Evolutionary conservation across 768 basidiomycete species (phyloP), one percentile per base, ranked within the genome.

Genomic region (Tylopilus felleus): DNA sequence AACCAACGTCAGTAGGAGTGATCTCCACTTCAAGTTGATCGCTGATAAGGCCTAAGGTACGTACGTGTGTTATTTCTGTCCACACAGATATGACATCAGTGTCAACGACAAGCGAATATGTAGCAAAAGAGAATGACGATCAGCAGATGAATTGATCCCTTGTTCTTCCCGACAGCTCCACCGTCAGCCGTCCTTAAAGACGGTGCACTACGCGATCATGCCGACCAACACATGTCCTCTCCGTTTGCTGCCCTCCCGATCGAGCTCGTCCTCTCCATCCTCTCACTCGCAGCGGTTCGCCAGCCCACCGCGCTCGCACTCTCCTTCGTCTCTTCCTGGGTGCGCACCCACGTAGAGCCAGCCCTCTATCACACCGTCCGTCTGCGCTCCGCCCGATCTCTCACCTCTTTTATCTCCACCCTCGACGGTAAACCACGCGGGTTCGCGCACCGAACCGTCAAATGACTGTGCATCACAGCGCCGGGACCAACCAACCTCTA

Each of bases 251-350:
- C 39, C 35, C 57, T 75, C 23, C 75, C 73, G 7, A 45, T 60
- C 43, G 74, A 76, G 53, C 36, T 52, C 41, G 42, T 76, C 17
- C 66, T 70, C 22, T 62, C 66, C 47, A 60, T 77, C 52, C 57
- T 76, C 61, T 70, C 71, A 45, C 65, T 71, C 47, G 74, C 73
- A 29, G 73, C 75, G 14, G 14, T 22, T 14, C 49, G 39, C 28
- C 43, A 51, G 17, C 43, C 49, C 5, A 51, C 41, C 13, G 53
- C 53, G 2, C 42, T 55, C 12, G 42, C 28, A 0, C 49, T 39
- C 28, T 31, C 41, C n/a, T 28, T 55, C 17, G 49, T 51, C 19
- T 45, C 49, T 38, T 55, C 43, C 23, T 46, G 43, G 49, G 43
- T 33, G 9, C 36, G 16, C 23, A 40, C 9, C 5, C 17, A 44